These are phyloP conservation scores for Xylaria acuta DNA, from an alignment of 495 filamentous ascomycete species.

Conservation along the genomic window DNA sequence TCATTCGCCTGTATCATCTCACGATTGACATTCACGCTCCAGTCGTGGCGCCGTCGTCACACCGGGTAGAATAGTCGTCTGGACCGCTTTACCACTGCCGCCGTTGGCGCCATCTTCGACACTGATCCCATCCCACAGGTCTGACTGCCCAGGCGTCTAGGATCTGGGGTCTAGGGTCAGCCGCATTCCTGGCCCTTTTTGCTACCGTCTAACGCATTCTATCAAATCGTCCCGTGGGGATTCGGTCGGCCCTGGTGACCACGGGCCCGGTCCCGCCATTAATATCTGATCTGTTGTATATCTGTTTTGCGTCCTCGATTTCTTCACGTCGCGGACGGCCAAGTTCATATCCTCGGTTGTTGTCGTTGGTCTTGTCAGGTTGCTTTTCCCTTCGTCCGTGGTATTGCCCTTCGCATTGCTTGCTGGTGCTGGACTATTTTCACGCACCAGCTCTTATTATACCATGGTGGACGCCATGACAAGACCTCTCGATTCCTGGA, in stretches of 20 bases:
- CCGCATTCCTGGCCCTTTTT: conserved; percentile 18
- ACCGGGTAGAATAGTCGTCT: conserved; percentile 12
- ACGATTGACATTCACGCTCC: conserved; percentile 16
- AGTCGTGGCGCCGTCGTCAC: conserved; percentile 22
- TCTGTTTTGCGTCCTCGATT: not conserved
- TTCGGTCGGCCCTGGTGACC: conserved; percentile 20
- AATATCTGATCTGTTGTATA: conserved; percentile 25
- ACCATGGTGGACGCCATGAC: conserved; percentile 56
- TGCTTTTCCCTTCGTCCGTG: not conserved
- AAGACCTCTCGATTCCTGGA: conserved; percentile 50
- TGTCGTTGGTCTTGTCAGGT: conserved; percentile 3
- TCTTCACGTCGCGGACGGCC: not conserved
- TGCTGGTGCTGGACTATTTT: conserved; percentile 48
- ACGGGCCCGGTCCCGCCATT: conserved; percentile 12
- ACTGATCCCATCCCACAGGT: conserved; percentile 1
- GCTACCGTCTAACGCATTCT: conserved; percentile 13
- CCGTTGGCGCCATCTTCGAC: conserved; percentile 11
- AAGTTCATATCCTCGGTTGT: not conserved
- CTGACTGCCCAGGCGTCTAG: not conserved
- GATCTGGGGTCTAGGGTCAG: conserved; percentile 21
- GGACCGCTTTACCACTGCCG: not conserved
- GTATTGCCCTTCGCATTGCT: conserved; percentile 31
- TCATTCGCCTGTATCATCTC: conserved; percentile 16
- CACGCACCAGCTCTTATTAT: conserved; percentile 48
- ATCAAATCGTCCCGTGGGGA: conserved; percentile 5